Conservation (phyloP, 768 basidiomycete genomes). For the Nidularia sp. region DNA sequence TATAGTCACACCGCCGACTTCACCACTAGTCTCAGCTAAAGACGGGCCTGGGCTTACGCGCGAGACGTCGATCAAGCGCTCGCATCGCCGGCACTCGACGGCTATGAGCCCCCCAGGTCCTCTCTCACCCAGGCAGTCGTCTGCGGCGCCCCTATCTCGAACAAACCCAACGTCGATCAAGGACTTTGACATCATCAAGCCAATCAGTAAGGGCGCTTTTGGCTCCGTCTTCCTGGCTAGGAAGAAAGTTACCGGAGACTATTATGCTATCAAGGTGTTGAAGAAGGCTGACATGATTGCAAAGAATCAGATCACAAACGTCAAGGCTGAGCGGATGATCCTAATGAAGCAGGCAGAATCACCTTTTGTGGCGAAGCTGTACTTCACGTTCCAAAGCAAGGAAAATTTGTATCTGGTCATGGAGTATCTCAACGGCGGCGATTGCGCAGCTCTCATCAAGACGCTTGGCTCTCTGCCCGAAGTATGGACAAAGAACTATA, state of each 20-base stretch:
- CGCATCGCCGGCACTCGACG: conserved; percentile 71
- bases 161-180: conserved; percentile 90
- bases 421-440: conserved; percentile 99
- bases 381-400: conserved; percentile 99
- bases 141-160: conserved; percentile 71
- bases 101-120: conserved; percentile 62
- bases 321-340: conserved; percentile 99
- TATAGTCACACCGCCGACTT: conserved; percentile 71
- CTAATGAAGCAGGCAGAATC: conserved; percentile 99
- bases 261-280: conserved; percentile 99
- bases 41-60: conserved; percentile 35
- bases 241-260: conserved; percentile 97
- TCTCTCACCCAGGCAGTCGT: conserved; percentile 83
- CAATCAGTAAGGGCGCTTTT: conserved; percentile 98
- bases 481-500: conserved; percentile 95
- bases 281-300: conserved; percentile 99
- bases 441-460: conserved; percentile 96
- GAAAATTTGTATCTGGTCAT: conserved; percentile 98
- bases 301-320: conserved; percentile 99
- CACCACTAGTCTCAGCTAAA: conserved; percentile 53
- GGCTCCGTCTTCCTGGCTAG: conserved; percentile 98
- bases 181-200: conserved; percentile 99
- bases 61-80: conserved; percentile 47
- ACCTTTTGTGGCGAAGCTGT: conserved; percentile 95
- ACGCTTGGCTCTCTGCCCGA: conserved; percentile 90